phyloP scores from a whole-genome alignment of 306 rosid species.

The Arachis hypogaea region DNA sequence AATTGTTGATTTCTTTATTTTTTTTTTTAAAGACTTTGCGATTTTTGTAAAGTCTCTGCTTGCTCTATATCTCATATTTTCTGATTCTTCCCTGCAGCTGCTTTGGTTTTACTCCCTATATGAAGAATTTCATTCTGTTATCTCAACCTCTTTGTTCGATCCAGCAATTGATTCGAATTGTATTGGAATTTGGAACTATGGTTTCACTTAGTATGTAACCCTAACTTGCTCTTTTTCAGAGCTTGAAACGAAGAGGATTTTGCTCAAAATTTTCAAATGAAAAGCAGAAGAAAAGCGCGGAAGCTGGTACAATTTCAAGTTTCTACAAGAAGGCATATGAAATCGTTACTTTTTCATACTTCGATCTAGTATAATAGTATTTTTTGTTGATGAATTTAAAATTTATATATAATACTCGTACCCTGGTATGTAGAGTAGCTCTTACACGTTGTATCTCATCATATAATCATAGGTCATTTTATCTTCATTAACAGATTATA shows the following conservation, averaged over 20 bases:
- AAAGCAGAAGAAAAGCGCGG: conserved; percentile 90
- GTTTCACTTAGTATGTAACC: too few species aligned
- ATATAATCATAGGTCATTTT: conserved; percentile 13
- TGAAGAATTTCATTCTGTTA: too few species aligned
- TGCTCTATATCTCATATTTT: too few species aligned
- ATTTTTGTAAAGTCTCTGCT: too few species aligned
- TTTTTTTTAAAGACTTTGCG: too few species aligned
- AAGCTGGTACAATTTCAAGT: conserved; percentile 93
- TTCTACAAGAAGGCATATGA: conserved; percentile 91
- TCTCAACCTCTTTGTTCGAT: too few species aligned
- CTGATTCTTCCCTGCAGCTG: too few species aligned
- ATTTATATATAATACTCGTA: conserved; percentile 3
- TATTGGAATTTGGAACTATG: too few species aligned
- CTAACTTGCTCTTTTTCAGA: too few species aligned
- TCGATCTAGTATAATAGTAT: conserved; percentile 25
- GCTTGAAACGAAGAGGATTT: conserved; percentile 83
- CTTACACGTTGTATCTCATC: neutral
- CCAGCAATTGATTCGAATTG: too few species aligned
- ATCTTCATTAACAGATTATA: neutral
- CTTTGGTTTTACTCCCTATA: too few species aligned
- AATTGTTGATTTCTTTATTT: too few species aligned
- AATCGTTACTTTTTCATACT: conserved; percentile 31
- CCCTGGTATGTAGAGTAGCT: conserved; percentile 19
- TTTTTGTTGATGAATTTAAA: conserved; percentile 4
- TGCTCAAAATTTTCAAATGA: conserved; percentile 95